These are phyloP conservation scores for Fusarium sp. DNA, from an alignment of 2,329 filamentous ascomycete genomes.

Conservation along the genomic window DNA sequence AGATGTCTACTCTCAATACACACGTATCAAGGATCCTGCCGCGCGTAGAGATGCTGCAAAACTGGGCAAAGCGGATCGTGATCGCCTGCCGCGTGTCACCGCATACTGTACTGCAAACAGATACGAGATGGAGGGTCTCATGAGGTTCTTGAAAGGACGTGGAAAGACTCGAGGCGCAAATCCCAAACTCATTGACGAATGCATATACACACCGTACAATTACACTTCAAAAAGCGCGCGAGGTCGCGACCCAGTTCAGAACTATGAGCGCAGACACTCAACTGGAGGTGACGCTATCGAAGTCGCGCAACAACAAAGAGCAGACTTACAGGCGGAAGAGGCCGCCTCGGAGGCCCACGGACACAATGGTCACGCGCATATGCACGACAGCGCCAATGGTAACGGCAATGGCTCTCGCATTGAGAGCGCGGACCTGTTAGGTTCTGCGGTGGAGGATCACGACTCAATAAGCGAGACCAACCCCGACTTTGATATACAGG, in stretches of 20 bases:
- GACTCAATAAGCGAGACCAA: slow-evolving; percentile 58
- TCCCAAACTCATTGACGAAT: slow-evolving; percentile 96
- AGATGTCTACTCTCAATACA: slow-evolving; percentile 98
- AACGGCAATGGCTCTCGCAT: slow-evolving; percentile 44
- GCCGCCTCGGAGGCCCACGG: slow-evolving; percentile 45
- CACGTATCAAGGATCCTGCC: slow-evolving; percentile 95
- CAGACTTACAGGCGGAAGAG: slow-evolving; percentile 64
- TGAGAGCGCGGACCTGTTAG: slow-evolving; percentile 50
- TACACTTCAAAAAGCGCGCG: slow-evolving; percentile 65
- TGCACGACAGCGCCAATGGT: slow-evolving; percentile 41
- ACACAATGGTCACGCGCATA: slow-evolving; percentile 40
- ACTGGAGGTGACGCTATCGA: slow-evolving; percentile 72
- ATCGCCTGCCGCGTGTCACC: slow-evolving; percentile 87
- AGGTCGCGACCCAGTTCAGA: slow-evolving; percentile 54
- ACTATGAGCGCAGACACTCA: slow-evolving; percentile 76
- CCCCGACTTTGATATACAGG: slow-evolving; percentile 83
- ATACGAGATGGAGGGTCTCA: slow-evolving; percentile 89
- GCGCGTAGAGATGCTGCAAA: slow-evolving; percentile 91
- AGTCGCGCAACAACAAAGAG: slow-evolving; percentile 59
- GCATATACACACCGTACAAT: slow-evolving; percentile 93
- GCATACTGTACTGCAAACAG: slow-evolving; percentile 95
- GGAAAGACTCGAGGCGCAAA: slow-evolving; percentile 80
- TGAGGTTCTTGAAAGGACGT: slow-evolving; percentile 90
- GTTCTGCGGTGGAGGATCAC: slow-evolving; percentile 50
- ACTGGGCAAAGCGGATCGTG: slow-evolving; percentile 91